These are phyloP conservation scores for Chrysochromulina parva DNA, from an alignment of 78 protist species.

Conservation along the genomic window DNA sequence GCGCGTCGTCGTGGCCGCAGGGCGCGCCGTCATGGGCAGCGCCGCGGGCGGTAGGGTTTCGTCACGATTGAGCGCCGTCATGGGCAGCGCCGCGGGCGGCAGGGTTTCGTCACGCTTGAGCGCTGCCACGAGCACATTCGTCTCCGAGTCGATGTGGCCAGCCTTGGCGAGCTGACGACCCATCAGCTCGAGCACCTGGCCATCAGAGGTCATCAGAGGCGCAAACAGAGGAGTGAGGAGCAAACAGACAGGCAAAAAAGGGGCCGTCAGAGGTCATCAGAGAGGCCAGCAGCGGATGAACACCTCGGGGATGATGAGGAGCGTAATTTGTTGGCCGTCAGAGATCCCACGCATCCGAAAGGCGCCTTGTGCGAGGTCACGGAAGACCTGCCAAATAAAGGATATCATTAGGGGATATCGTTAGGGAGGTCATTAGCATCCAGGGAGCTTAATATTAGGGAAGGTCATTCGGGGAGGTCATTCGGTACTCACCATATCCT, in stretches of 20 bases:
- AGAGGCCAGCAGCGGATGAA: background rate
- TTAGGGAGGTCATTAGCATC: too few relatives aligned
- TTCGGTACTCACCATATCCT: constrained; percentile 60
- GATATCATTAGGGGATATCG: too few relatives aligned
- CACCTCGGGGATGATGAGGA: constrained; percentile 40
- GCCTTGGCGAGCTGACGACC: background rate
- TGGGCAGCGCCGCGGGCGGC: too few relatives aligned
- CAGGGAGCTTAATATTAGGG: too few relatives aligned
- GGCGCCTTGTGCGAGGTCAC: constrained; percentile 53
- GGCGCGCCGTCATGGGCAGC: background rate
- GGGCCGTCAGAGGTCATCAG: background rate
- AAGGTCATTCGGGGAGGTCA: background rate
- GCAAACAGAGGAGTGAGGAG: too few relatives aligned
- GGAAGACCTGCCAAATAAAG: background rate
- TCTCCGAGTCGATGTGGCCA: background rate
- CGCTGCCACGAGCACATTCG: too few relatives aligned
- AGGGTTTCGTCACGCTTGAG: too few relatives aligned
- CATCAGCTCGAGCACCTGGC: background rate
- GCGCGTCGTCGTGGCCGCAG: background rate
- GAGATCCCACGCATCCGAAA: constrained; percentile 47
- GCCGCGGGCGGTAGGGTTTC: background rate
- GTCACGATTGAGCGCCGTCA: background rate
- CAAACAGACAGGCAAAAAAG: background rate
- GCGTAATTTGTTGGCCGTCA: constrained; percentile 14
- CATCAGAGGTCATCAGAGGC: too few relatives aligned